phyloP scores from a whole-genome alignment of 1,139 yeast species.

The Kurtzmaniella quercitrusa region DNA sequence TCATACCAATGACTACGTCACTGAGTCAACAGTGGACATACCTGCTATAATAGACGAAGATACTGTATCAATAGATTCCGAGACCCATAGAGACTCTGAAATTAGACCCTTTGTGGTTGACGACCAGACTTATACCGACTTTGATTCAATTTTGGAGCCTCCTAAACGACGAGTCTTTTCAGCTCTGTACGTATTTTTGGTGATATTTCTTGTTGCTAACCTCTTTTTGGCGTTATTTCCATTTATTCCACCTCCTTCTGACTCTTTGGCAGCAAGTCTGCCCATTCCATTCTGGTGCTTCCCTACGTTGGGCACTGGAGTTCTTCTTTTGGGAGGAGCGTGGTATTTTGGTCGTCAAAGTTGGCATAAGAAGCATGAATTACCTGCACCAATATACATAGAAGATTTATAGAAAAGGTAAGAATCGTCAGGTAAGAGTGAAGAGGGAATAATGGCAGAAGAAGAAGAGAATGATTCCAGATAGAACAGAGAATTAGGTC shows the following conservation, averaged over 20 bases:
- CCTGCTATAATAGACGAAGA: constrained; percentile 8
- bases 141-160: constrained; percentile 17
- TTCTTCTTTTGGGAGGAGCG: constrained; percentile 41
- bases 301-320: constrained; percentile 50
- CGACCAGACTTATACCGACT: constrained; percentile 10
- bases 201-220: constrained; percentile 44
- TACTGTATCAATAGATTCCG: constrained; percentile 5
- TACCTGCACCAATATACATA: constrained; percentile 1
- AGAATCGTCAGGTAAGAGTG: no score
- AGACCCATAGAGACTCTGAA: constrained; percentile 9
- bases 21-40: neutral
- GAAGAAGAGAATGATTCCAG: no score
- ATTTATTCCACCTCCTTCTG: constrained; percentile 48
- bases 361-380: constrained; percentile 8
- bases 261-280: constrained; percentile 15
- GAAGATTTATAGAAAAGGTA: neutral
- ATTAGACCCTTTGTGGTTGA: constrained; percentile 9
- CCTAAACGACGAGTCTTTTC: constrained; percentile 12
- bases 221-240: constrained; percentile 54
- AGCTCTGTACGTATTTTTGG: constrained; percentile 28
- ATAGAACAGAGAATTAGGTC: no score
- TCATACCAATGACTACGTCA: constrained; percentile 3
- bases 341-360: constrained; percentile 22
- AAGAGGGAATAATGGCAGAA: no score
- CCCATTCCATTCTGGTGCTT: constrained; percentile 53